A percentile compares a stretch with the other conserved stretches of the same genome.
These are phyloP conservation scores for Citrullus amarus DNA, from an alignment of 306 rosid species.

Conservation along the genomic window DNA sequence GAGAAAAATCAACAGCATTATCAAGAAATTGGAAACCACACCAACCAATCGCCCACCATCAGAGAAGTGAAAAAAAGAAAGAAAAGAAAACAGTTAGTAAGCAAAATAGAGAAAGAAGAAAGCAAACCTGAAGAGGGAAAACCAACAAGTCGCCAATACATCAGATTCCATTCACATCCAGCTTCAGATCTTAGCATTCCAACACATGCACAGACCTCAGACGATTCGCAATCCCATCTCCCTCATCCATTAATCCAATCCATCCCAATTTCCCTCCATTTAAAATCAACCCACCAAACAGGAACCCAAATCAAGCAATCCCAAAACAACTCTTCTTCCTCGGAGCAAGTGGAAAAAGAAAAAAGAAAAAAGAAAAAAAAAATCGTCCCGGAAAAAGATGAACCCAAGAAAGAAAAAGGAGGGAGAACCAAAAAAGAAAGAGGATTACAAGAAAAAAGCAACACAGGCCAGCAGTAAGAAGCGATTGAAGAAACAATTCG, in stretches of 20 bases:
- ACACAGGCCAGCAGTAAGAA: neutral
- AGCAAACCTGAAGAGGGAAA: slow-evolving; percentile 41
- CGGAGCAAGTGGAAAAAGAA: slow-evolving; percentile 11
- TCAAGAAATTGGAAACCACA: slow-evolving; percentile 22
- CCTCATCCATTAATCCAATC: slow-evolving; percentile 31
- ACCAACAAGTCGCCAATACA: slow-evolving; percentile 12
- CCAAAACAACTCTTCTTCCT: slow-evolving; percentile 14
- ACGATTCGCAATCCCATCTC: slow-evolving; percentile 16
- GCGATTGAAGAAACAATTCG: neutral
- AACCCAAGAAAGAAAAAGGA: neutral
- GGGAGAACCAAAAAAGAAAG: neutral
- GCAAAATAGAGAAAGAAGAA: slow-evolving; percentile 7
- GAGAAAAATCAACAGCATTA: slow-evolving; percentile 17
- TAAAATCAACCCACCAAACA: slow-evolving; percentile 9
- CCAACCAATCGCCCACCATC: slow-evolving; percentile 22
- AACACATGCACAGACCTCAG: slow-evolving; percentile 15
- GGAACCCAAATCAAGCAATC: slow-evolving; percentile 19
- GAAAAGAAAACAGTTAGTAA: neutral
- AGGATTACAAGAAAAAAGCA: neutral
- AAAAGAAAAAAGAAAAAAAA: slow-evolving; percentile 6
- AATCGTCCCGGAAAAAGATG: neutral
- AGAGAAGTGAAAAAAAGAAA: neutral
- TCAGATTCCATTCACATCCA: slow-evolving; percentile 31
- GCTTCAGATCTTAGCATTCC: slow-evolving; percentile 50
- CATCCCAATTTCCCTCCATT: slow-evolving; percentile 17